Percentiles rank a stretch among this genome's conserved stretches.
Conservation (phyloP, 257 asterid species). For the Solanum lycopersicoides region DNA sequence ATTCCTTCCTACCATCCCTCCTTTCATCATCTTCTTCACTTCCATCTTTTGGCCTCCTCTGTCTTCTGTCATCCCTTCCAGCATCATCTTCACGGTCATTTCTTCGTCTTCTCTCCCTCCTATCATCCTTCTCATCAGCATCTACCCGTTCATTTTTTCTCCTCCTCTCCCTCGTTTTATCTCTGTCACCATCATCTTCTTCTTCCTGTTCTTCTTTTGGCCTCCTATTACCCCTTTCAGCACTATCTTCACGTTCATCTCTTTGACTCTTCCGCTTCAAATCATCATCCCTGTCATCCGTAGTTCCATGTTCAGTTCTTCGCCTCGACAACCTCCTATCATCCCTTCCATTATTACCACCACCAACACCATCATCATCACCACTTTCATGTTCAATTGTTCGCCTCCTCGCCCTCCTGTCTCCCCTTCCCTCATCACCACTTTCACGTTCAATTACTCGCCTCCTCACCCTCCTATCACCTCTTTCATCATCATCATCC, state of each 20-base stretch:
- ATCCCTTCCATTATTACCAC: background rate
- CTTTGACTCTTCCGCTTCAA: background rate
- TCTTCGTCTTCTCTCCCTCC: background rate
- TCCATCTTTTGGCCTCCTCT: background rate
- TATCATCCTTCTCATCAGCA: background rate
- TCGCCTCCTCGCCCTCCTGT: background rate
- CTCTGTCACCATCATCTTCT: background rate
- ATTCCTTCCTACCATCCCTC: background rate
- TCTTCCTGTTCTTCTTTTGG: background rate
- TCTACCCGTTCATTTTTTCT: background rate
- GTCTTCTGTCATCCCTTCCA: background rate
- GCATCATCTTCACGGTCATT: background rate
- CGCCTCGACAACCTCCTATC: slow-evolving; percentile 2
- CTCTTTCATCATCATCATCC: background rate
- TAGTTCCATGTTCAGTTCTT: background rate
- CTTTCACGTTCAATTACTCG: background rate
- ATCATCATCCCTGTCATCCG: background rate
- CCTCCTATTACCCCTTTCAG: slow-evolving; percentile 9
- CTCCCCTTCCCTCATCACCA: background rate
- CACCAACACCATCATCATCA: background rate
- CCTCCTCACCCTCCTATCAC: background rate
- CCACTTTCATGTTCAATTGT: background rate
- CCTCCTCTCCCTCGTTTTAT: background rate
- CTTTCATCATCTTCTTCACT: background rate
- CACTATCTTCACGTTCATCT: background rate